These are phyloP conservation scores for Choanephora cucurbitarum DNA, from an alignment of 371 early-diverging fungal genomes.

Conservation along the genomic window DNA sequence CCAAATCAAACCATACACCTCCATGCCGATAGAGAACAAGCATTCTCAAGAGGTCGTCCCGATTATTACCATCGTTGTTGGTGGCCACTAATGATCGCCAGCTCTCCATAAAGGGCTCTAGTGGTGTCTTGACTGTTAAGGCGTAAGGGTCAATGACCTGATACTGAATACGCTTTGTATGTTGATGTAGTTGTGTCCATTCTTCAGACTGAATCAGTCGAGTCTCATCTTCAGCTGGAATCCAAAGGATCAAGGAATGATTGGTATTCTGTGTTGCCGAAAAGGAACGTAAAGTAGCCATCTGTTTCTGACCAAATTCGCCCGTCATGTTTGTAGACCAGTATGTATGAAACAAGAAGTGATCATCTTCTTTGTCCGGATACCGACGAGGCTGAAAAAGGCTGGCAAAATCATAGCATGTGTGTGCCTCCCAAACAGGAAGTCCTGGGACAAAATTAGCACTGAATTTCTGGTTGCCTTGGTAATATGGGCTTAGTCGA, in stretches of 20 bases:
- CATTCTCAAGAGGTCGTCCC: slow-evolving; percentile 35
- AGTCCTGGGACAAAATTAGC: slow-evolving; percentile 43
- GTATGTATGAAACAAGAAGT: slow-evolving; percentile 36
- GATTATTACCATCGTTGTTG: slow-evolving; percentile 24
- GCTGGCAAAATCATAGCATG: slow-evolving; percentile 53
- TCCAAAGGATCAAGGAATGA: slow-evolving; percentile 46
- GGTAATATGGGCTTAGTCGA: slow-evolving; percentile 26
- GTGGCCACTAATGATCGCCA: slow-evolving; percentile 20
- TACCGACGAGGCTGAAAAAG: slow-evolving; percentile 24
- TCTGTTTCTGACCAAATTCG: slow-evolving; percentile 33
- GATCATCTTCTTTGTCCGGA: slow-evolving; percentile 17
- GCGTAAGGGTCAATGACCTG: slow-evolving; percentile 7
- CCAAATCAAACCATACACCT: slow-evolving; percentile 54
- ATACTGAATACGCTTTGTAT: slow-evolving; percentile 23
- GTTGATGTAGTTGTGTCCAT: slow-evolving; percentile 23
- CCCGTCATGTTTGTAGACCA: slow-evolving; percentile 29
- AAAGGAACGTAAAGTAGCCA: slow-evolving; percentile 46
- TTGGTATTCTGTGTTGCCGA: slow-evolving; percentile 43
- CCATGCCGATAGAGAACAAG: slow-evolving; percentile 45
- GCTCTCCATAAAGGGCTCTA: slow-evolving; percentile 17
- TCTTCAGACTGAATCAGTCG: slow-evolving; percentile 14
- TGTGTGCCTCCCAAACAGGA: slow-evolving; percentile 43
- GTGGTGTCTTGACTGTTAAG: slow-evolving; percentile 20
- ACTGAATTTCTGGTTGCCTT: slow-evolving; percentile 23
- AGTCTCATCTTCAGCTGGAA: slow-evolving; percentile 28